Conservation (phyloP, 139 green algal genomes). For the Volvox africanus region DNA sequence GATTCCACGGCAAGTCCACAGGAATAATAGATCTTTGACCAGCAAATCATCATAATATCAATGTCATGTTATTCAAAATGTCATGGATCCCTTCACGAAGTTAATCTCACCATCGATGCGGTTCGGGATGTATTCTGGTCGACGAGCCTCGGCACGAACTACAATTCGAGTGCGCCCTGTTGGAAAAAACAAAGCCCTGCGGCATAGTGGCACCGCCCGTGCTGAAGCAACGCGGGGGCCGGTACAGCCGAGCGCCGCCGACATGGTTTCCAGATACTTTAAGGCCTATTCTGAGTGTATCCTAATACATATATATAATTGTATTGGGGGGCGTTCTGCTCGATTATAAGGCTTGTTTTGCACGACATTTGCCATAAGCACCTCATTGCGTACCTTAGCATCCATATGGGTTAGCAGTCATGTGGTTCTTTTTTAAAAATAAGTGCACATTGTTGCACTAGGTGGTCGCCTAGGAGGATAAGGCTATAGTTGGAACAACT, state of each 20-base stretch:
- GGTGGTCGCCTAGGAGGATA: neutral
- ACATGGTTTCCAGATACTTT: neutral
- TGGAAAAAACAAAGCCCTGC: neutral
- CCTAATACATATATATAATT: neutral
- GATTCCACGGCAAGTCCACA: neutral
- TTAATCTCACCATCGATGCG: slow-evolving; percentile 77
- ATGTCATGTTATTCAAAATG: too few species aligned
- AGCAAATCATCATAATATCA: neutral
- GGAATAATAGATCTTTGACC: neutral
- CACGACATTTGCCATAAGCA: neutral
- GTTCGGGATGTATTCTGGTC: slow-evolving; percentile 84
- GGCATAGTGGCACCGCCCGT: slow-evolving; percentile 5
- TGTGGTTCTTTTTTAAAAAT: neutral
- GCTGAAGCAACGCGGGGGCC: neutral
- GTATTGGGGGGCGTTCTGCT: too few species aligned
- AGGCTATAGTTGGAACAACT: neutral
- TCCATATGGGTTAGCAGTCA: neutral
- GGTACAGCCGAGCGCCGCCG: slow-evolving; percentile 34
- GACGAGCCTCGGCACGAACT: neutral
- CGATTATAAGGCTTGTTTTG: neutral
- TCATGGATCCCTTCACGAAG: too few species aligned
- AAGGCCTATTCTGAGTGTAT: neutral
- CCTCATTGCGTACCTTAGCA: neutral
- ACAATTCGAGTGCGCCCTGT: slow-evolving; percentile 11
- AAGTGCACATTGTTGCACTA: neutral